Evolutionary conservation across 169 alveolate genomes (phyloP), one percentile per base, ranked within the genome.

Genomic region (Amoebophrya sp.): DNA sequence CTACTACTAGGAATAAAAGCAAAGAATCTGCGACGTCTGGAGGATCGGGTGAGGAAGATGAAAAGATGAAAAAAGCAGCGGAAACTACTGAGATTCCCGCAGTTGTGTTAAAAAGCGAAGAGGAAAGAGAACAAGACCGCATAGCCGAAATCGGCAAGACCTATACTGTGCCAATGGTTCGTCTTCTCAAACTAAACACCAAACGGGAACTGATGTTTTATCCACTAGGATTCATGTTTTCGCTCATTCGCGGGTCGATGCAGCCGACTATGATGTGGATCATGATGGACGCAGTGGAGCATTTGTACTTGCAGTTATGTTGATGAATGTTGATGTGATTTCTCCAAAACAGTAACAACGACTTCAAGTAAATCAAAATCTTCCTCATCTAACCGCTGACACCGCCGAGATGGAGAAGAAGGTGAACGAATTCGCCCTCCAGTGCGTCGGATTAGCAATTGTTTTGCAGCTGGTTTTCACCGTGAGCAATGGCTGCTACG

Each of bases 101-200:
- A 12, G 39, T 76, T 0, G n/a, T 89, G 18, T 41, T 89, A 33
- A 89, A 89, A 34, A 36, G 77, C 18, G 91, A n/a, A 38, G 91
- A 89, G 12, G 91, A 89, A 34, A 89, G 41, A 76, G 91, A 89
- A 76, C 34, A n/a, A 38, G 91, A 89, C 39, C 91, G 91, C 55
- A 89, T 40, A 6, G 91, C 41, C 0, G 76, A 89, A 54, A 89
- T 89, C 33, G 91, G 77, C 10, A 89, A 89, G 76, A 89, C n/a
- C 33, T 89, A 89, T 23, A n/a, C 39, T 54, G 33, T 54, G n/a
- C 91, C 91, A 34, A 29, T 41, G 91, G 1, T 38, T 23, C 39
- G 91, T 33, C 91, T 89, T 0, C 76, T 89, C 0, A 6, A 47
- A 18, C 65, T 47, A 18, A 47, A 47, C 65, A 47, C 65, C 65